Percentiles rank a stretch among this genome's conserved stretches.
Conservation (phyloP, 495 filamentous ascomycete species). For the Penicillium robsamsonii region DNA sequence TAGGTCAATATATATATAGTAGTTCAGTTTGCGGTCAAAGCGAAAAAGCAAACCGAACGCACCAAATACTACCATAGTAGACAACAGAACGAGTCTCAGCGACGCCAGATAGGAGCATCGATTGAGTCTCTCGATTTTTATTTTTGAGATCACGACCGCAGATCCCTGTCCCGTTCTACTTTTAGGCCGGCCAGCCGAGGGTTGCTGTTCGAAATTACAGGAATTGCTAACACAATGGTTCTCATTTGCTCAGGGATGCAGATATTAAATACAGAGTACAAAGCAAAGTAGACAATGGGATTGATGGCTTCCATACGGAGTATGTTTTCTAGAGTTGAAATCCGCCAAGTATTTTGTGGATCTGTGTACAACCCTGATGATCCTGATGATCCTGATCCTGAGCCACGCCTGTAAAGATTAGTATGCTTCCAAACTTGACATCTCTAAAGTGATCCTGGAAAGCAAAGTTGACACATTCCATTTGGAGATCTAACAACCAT, state of each 20-base stretch:
- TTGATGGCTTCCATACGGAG: neutral
- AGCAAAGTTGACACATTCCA: neutral
- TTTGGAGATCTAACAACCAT: neutral
- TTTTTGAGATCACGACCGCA: neutral
- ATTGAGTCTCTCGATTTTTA: neutral
- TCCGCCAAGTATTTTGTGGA: neutral
- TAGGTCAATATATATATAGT: neutral
- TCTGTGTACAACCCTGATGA: neutral
- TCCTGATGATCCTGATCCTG: neutral
- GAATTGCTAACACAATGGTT: neutral
- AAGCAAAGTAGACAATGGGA: neutral
- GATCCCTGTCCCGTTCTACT: neutral
- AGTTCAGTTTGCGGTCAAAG: neutral
- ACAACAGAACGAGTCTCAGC: neutral
- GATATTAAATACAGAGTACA: neutral
- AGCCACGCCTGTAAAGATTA: neutral
- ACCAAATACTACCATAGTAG: neutral
- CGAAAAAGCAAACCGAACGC: neutral
- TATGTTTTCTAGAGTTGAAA: neutral
- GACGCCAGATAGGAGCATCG: neutral
- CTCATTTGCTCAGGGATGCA: neutral
- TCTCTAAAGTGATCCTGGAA: neutral
- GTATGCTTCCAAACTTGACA: neutral
- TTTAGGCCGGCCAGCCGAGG: neutral
- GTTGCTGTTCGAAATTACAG: neutral